These are phyloP conservation scores for Ophiostoma sp. DNA, from an alignment of 2,329 filamentous ascomycete genomes.

Conservation along the genomic window DNA sequence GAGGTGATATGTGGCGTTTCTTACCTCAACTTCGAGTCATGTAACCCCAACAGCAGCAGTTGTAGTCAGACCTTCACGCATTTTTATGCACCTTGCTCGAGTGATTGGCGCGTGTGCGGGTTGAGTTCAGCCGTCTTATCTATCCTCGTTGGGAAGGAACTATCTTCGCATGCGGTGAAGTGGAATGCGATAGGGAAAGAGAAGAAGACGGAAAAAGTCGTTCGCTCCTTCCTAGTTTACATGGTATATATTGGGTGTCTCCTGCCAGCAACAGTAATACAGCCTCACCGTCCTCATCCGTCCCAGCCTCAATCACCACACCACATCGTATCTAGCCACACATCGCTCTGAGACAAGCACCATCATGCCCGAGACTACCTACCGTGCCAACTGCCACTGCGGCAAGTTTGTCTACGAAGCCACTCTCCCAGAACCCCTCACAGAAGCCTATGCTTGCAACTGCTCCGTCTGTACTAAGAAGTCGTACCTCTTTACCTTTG, in stretches of 20 bases:
- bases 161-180: neutral
- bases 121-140: neutral
- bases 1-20: neutral
- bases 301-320: neutral
- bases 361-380: constrained; percentile 31
- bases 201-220: neutral
- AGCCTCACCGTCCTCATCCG: neutral
- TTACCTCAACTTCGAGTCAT: neutral
- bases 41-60: neutral
- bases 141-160: neutral
- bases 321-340: neutral
- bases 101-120: neutral
- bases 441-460: constrained; percentile 52
- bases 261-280: neutral
- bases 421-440: constrained; percentile 50
- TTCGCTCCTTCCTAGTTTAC: too few species aligned
- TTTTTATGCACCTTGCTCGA: neutral
- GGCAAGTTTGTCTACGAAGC: constrained; percentile 48
- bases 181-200: neutral
- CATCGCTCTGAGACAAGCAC: neutral
- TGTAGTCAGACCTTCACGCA: neutral
- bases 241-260: too few species aligned
- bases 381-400: constrained; percentile 56
- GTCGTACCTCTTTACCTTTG: constrained; percentile 39
- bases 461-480: constrained; percentile 60